Conservation (phyloP, 78 protist genomes). For the Acrasis kona region DNA sequence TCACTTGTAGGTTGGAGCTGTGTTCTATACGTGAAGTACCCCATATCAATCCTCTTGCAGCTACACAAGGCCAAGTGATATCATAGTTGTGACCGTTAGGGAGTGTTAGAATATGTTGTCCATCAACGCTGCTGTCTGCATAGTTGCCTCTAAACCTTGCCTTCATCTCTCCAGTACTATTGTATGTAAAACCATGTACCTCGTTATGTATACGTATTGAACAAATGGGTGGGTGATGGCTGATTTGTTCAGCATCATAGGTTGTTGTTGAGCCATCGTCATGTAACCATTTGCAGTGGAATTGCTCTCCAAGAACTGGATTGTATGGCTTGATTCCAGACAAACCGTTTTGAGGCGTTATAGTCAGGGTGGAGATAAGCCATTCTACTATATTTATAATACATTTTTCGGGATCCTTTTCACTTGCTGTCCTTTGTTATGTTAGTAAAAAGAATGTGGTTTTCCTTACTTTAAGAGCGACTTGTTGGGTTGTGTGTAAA, state of each 20-base stretch:
- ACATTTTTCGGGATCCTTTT: background rate
- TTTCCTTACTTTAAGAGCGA: background rate
- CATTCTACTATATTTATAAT: background rate
- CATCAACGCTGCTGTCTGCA: background rate
- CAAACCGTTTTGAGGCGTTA: background rate
- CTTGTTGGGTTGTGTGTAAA: background rate
- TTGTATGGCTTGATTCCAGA: background rate
- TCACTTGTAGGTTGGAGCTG: background rate
- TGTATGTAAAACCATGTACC: background rate
- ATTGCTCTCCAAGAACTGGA: background rate
- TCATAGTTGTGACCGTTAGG: background rate
- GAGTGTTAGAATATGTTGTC: background rate
- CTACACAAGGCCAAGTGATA: background rate
- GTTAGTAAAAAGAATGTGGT: background rate
- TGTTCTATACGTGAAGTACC: background rate
- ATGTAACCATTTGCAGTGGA: background rate
- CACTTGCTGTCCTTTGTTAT: background rate
- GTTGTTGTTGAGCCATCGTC: background rate
- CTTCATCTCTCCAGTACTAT: background rate
- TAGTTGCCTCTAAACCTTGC: background rate
- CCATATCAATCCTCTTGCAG: background rate
- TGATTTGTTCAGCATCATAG: constrained; percentile 61
- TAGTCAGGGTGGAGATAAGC: background rate
- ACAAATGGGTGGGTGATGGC: constrained; percentile 91
- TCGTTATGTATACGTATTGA: constrained; percentile 49